Conservation (phyloP, 1,139 yeast species). For the Lodderomyces beijingensis region DNA sequence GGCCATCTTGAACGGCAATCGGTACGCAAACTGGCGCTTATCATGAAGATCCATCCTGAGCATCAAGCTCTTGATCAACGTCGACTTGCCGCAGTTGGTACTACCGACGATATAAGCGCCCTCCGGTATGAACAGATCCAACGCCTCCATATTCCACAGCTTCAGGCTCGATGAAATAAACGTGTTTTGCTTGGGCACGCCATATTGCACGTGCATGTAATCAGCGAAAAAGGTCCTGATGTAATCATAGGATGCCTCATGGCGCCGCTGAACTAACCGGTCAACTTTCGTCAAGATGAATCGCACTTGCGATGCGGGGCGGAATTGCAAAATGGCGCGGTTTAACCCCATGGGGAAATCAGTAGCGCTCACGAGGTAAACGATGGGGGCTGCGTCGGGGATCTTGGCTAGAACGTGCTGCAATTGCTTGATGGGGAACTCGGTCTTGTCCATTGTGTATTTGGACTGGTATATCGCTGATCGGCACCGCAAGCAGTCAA, state of each 20-base stretch:
- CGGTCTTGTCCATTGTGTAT: conserved; percentile 22
- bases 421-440: conserved; percentile 33
- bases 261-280: conserved; percentile 35
- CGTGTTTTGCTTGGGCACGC: conserved; percentile 43
- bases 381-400: conserved; percentile 48
- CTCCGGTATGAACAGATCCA: conserved; percentile 31
- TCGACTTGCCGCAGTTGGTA: conserved; percentile 75
- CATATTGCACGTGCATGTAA: conserved; percentile 35
- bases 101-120: conserved; percentile 61
- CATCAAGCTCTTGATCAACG: conserved; percentile 51
- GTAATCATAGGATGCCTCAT: conserved; percentile 30
- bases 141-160: conserved; percentile 47
- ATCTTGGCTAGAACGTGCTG: conserved; percentile 35
- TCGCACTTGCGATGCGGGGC: conserved; percentile 33
- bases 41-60: conserved; percentile 17
- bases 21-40: conserved; percentile 6
- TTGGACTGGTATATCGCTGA: conserved; percentile 43
- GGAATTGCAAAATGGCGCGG: conserved; percentile 30
- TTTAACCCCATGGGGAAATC: conserved; percentile 68
- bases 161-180: conserved; percentile 45
- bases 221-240: conserved; percentile 42
- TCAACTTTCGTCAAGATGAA: conserved; percentile 62
- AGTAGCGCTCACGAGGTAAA: conserved; percentile 58
- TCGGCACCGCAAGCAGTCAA: conserved; percentile 54
- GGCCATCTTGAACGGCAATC: conserved; percentile 8